A percentile compares a stretch with the other conserved stretches of the same genome.
Conservation (phyloP, 768 basidiomycete genomes). For the Boletus reticulatus region DNA sequence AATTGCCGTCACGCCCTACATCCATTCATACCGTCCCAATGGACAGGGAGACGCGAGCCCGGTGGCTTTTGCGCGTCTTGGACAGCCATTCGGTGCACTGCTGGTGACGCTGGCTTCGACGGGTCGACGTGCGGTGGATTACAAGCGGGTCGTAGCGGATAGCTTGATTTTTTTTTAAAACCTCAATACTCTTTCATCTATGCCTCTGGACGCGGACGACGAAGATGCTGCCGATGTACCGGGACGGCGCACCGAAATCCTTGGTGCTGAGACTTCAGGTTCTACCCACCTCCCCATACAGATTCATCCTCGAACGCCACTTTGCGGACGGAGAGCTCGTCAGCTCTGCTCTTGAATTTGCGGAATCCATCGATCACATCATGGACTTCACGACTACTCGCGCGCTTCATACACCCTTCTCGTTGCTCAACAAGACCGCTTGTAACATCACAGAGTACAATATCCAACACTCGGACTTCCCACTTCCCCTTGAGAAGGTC, state of each 20-base stretch:
- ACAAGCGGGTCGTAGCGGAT: too few relatives aligned
- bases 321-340: conserved; percentile 85
- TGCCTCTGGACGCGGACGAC: conserved; percentile 86
- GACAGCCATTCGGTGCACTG: too few relatives aligned
- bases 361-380: conserved; percentile 90
- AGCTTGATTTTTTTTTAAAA: too few relatives aligned
- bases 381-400: conserved; percentile 97
- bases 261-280: conserved; percentile 43
- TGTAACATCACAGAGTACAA: conserved; percentile 96
- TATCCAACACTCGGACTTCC: conserved; percentile 92
- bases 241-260: conserved; percentile 55
- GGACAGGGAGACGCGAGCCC: too few relatives aligned
- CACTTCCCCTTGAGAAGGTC: conserved; percentile 76
- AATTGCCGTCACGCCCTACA: too few relatives aligned
- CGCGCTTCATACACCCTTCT: conserved; percentile 94
- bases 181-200: conserved; percentile 69
- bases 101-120: too few relatives aligned
- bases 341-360: conserved; percentile 71
- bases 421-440: conserved; percentile 92
- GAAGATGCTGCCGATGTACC: conserved; percentile 67
- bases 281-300: conserved; percentile 73
- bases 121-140: too few relatives aligned
- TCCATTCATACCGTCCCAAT: too few relatives aligned
- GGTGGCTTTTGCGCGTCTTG: too few relatives aligned
- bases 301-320: conserved; percentile 77